These are phyloP conservation scores for Poa annua DNA, from an alignment of 176 grass and related monocot species.

Conservation along the genomic window DNA sequence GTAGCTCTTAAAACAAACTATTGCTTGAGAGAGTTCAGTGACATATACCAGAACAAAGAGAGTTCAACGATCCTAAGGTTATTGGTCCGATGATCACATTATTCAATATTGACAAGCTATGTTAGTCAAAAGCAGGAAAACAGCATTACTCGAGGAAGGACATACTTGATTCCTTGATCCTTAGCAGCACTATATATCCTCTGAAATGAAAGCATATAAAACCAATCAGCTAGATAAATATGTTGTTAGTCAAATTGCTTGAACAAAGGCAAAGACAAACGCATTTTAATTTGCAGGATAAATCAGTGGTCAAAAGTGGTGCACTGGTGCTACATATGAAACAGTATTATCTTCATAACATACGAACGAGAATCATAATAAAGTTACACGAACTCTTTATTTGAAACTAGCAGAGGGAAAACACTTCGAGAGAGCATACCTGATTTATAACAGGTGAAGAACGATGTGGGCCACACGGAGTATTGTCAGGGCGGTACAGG, in stretches of 20 bases:
- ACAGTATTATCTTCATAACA: neutral
- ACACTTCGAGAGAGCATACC: slow-evolving; percentile 47
- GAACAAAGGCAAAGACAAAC: neutral
- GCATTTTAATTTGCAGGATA: neutral
- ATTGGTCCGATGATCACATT: neutral
- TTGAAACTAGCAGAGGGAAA: slow-evolving; percentile 34
- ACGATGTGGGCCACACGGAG: slow-evolving; percentile 81
- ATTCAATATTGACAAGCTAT: neutral
- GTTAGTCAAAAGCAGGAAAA: slow-evolving; percentile 30
- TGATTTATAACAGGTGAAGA: slow-evolving; percentile 92
- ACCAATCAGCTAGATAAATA: slow-evolving; percentile 32
- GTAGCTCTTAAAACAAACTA: slow-evolving; percentile 31
- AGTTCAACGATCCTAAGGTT: slow-evolving; percentile 6
- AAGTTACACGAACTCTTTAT: slow-evolving; percentile 21
- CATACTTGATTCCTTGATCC: slow-evolving; percentile 74
- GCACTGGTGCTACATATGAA: slow-evolving; percentile 17
- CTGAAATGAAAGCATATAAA: slow-evolving; percentile 74
- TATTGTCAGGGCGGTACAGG: slow-evolving; percentile 77
- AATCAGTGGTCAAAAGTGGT: slow-evolving; percentile 2
- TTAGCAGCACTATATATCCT: slow-evolving; percentile 64
- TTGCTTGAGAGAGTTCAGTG: slow-evolving; percentile 6
- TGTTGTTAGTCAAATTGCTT: slow-evolving; percentile 22
- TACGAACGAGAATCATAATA: neutral
- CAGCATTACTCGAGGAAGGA: slow-evolving; percentile 31
- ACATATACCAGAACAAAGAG: neutral